These are phyloP conservation scores for Moringa oleifera DNA, from an alignment of 345 rosid genomes.

Conservation along the genomic window DNA sequence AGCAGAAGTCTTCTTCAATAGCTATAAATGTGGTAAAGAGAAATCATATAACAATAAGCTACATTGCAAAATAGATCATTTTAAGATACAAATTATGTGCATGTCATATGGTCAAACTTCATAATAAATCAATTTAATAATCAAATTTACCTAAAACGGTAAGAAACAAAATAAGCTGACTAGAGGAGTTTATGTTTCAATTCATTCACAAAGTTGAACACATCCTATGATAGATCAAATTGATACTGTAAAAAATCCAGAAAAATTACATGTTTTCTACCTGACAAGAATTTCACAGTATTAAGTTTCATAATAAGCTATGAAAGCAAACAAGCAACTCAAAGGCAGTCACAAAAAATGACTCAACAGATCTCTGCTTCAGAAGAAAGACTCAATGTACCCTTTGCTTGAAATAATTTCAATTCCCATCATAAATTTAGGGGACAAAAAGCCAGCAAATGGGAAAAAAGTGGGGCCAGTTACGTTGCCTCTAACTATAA, in stretches of 20 bases:
- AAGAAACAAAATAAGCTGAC: too few relatives aligned
- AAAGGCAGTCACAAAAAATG: too few relatives aligned
- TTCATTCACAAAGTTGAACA: too few relatives aligned
- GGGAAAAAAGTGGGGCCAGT: background rate
- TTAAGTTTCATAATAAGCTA: too few relatives aligned
- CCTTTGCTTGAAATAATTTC: background rate
- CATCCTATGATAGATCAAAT: too few relatives aligned
- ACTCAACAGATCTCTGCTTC: too few relatives aligned
- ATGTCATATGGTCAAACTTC: background rate
- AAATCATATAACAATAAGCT: constrained; percentile 26
- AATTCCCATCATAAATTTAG: background rate
- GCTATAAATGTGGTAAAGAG: constrained; percentile 45
- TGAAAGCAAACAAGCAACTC: too few relatives aligned
- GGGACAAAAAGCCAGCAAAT: too few relatives aligned
- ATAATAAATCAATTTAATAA: background rate
- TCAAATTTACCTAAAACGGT: background rate
- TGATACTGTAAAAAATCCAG: too few relatives aligned
- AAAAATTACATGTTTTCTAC: too few relatives aligned
- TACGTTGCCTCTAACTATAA: background rate
- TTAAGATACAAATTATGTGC: constrained; percentile 17
- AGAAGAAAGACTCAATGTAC: background rate
- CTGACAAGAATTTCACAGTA: too few relatives aligned
- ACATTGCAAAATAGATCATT: constrained; percentile 15
- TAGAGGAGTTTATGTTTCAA: too few relatives aligned
- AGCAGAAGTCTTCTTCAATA: constrained; percentile 70